Evolutionary conservation across 73 alveolate genomes (phyloP), one percentile per base, ranked within the genome.

Genomic region (Uronychia setigera): DNA sequence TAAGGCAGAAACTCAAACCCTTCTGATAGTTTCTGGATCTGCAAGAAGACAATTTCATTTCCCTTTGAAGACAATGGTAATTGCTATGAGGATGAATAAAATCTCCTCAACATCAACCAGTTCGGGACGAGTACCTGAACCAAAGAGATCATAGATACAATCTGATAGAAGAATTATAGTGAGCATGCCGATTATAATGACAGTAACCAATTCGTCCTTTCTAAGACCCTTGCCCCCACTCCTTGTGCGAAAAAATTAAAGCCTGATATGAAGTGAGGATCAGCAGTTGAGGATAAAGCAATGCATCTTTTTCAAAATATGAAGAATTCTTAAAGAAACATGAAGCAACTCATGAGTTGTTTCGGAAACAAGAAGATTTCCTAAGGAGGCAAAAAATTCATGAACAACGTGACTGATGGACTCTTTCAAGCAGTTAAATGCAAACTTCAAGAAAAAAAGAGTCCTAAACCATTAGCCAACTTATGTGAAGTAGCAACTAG

Each of bases 151-250:
- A 46, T 46, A 19, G 67, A 19, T 5, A 46, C 67, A 11, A 46
- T 46, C 5, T 46, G 67, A 46, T 5, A 46, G 19, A 46, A 46
- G 67, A 46, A 46, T 46, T 11, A 46, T 46, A 46, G 67, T 46
- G 67, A 46, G 19, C 5, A 46, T 19, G 19, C 67, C 19, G 67
- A 46, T 19, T 46, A 46, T 19, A 5, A 11, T 19, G 67, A 46
- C 67, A 46, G 67, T 19, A 46, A 46, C n/a, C 67, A 11, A 5
- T 46, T 46, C 19, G n/a, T 46, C 19, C 67, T 46, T 46, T 46
- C 67, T 11, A 46, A 46, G 67, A 46, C 67, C 19, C 67, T 46
- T 46, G 67, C 67, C 67, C 67, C 67, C 67, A 46, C 67, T 19
- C 67, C 67, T 19, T 11, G 67, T 46, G 19, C n/a, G n/a, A 46